phyloP scores from a whole-genome alignment of 2,329 filamentous ascomycete genomes.

The Chrysoporthe austroafricana region DNA sequence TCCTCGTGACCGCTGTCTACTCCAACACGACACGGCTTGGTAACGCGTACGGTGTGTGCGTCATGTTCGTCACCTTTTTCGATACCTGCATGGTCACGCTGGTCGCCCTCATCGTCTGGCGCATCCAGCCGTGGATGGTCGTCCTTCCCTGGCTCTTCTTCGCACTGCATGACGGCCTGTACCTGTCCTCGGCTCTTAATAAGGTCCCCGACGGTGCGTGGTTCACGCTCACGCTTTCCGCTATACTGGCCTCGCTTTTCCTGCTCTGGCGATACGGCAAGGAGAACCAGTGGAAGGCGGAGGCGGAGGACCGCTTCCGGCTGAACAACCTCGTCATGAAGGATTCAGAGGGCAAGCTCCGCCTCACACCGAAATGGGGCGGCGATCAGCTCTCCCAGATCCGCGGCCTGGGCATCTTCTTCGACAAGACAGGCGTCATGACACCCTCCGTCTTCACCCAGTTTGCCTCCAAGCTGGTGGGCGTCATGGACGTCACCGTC shows the following conservation, averaged over 20 bases:
- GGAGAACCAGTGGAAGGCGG: conserved; percentile 72
- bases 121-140: conserved; percentile 61
- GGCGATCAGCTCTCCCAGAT: conserved; percentile 49
- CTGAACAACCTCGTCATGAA: conserved; percentile 43
- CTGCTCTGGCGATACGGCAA: conserved; percentile 80
- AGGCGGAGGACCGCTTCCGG: conserved; percentile 62
- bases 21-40: conserved; percentile 70
- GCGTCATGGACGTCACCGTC: conserved; percentile 66
- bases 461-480: conserved; percentile 71
- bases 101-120: conserved; percentile 73
- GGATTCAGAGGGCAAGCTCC: conserved; percentile 34
- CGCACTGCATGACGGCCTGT: conserved; percentile 66
- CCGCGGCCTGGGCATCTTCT: conserved; percentile 70
- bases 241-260: conserved; percentile 64
- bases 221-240: conserved; percentile 71
- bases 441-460: conserved; percentile 71
- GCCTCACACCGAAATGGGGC: conserved; percentile 45
- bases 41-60: conserved; percentile 75
- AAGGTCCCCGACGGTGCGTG: conserved; percentile 77
- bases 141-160: conserved; percentile 64
- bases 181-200: conserved; percentile 67
- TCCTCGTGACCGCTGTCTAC: conserved; percentile 72
- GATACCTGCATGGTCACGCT: conserved; percentile 74
- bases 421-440: conserved; percentile 72
- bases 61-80: conserved; percentile 78